Percentiles rank a stretch among this genome's conserved stretches.
These are phyloP conservation scores for Salix purpurea DNA, from an alignment of 345 rosid genomes.

Conservation along the genomic window DNA sequence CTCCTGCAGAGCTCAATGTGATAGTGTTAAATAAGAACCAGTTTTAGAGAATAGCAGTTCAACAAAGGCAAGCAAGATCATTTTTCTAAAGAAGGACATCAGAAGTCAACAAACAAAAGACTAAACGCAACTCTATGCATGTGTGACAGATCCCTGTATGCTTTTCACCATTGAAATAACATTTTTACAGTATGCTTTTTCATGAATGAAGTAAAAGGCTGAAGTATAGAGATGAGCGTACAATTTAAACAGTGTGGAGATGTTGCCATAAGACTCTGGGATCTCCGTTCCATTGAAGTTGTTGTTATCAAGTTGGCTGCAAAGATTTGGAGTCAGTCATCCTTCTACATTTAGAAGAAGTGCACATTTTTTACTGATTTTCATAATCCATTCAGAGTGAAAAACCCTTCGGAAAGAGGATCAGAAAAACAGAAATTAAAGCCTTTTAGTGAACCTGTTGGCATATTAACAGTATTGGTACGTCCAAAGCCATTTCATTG, in stretches of 20 bases:
- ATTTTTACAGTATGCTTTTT: neutral
- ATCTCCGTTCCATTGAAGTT: slow-evolving; percentile 37
- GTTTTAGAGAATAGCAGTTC: neutral
- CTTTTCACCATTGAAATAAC: neutral
- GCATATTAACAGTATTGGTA: no score
- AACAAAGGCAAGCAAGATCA: neutral
- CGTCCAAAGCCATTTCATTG: no score
- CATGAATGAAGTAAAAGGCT: neutral
- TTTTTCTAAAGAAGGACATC: neutral
- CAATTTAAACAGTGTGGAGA: slow-evolving; percentile 38
- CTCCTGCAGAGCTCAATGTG: slow-evolving; percentile 27
- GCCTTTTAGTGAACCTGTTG: no score
- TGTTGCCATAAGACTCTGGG: slow-evolving; percentile 36
- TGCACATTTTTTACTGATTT: no score
- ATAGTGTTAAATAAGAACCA: neutral
- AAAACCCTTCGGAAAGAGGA: no score
- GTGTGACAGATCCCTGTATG: neutral
- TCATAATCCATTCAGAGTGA: no score
- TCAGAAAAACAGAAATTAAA: no score
- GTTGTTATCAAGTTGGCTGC: slow-evolving; percentile 45
- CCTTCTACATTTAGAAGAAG: neutral
- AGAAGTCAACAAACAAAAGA: neutral
- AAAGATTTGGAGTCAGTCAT: neutral
- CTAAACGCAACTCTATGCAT: neutral
- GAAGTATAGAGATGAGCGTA: slow-evolving; percentile 12